Percentiles rank a stretch among this genome's conserved stretches.
These are phyloP conservation scores for Leishmania amazonensis DNA, from an alignment of 208 protist species.

Conservation along the genomic window DNA sequence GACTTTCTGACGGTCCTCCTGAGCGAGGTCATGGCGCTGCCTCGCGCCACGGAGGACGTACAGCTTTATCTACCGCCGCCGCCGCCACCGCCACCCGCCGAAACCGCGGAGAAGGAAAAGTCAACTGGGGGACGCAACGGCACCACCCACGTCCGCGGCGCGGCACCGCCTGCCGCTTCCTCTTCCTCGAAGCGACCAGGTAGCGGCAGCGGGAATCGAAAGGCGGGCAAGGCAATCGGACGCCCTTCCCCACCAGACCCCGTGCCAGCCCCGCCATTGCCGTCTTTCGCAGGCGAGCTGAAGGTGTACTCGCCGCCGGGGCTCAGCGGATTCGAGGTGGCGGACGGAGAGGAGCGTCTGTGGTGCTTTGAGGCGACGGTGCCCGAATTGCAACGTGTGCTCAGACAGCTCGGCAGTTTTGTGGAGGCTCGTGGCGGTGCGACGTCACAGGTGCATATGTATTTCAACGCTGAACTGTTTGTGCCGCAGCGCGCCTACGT, in stretches of 20 bases:
- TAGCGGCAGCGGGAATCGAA: neutral
- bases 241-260: slow-evolving; percentile 20
- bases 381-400: slow-evolving; percentile 64
- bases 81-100: slow-evolving; percentile 21
- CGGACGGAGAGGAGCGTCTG: slow-evolving; percentile 69
- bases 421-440: slow-evolving; percentile 12
- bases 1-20: slow-evolving; percentile 54
- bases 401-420: slow-evolving; percentile 31
- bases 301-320: slow-evolving; percentile 68
- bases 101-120: slow-evolving; percentile 17
- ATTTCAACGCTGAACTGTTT: slow-evolving; percentile 86
- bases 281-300: slow-evolving; percentile 56
- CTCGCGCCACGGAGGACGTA: slow-evolving; percentile 34
- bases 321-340: slow-evolving; percentile 89
- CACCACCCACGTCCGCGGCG: neutral
- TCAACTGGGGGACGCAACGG: slow-evolving; percentile 5
- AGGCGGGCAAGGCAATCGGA: slow-evolving; percentile 25
- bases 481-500: slow-evolving; percentile 64
- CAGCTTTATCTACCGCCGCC: slow-evolving; percentile 32
- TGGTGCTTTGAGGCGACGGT: slow-evolving; percentile 83
- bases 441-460: slow-evolving; percentile 35
- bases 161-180: neutral
- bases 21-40: slow-evolving; percentile 27
- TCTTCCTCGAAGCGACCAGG: neutral
- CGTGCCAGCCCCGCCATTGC: slow-evolving; percentile 4